Evolutionary conservation across 306 rosid species (phyloP), one percentile per base, ranked within the genome.

Genomic region (Potentilla sterilis): DNA sequence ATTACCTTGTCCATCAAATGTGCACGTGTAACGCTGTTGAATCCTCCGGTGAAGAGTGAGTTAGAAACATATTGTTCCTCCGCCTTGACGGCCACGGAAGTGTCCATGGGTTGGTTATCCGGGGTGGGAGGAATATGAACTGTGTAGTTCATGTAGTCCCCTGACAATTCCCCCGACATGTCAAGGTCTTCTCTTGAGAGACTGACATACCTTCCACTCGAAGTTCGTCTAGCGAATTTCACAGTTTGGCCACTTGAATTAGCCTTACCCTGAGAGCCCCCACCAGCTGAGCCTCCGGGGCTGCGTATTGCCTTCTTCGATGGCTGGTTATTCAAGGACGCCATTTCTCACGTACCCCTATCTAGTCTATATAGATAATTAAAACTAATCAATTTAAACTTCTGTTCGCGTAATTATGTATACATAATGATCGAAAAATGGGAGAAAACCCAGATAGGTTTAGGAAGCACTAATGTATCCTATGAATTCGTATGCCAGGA

Each of bases 1-100:
- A 93, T 93, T 6, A 91, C 98, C 83, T 89, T 93, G 68, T 93
- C 98, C 98, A 93, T 93, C 15, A 93, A 78, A 82, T 91, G 98
- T 0, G 98, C 97, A 24, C 97, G 83, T 0, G 98, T 93, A 0
- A 91, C 94, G 69, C 98, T 93, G 6, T 93, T 91, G 91, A 91
- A 93, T 59, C 98, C 98, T 0, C 97, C 97, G 0, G 98, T 93
- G 42, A 93, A 93, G 19, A 93, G 81, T 1, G 98, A 93, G 80
- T 91, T 93, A 0, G 98, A 87, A 42, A 93, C 92, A 42, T 93
- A 91, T 66, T 91, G 98, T 77, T 93, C 98, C 84, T 91, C 98
- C 0, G 98, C 98, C 84, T 93, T 93, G 64, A 81, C 86, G 0
- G 96, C 96, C 2, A 91, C 83, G 0, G 96, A 89, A 2, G 89